These are phyloP conservation scores for Wickerhamiella infanticola DNA, from an alignment of 1,139 yeast species.

Conservation along the genomic window DNA sequence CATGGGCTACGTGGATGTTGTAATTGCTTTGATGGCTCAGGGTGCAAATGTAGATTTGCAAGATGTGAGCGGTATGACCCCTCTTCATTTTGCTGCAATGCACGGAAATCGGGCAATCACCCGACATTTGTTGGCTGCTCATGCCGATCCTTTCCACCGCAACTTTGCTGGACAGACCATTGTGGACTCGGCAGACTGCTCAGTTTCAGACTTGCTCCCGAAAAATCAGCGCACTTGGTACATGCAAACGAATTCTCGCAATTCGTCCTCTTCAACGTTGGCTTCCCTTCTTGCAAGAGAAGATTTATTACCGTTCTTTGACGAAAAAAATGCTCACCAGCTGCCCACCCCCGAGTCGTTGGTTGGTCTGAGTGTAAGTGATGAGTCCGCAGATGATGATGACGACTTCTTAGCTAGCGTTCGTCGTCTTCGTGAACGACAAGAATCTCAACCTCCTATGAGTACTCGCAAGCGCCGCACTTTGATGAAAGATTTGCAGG, in stretches of 20 bases:
- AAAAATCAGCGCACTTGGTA: conserved; percentile 18
- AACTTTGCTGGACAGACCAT: conserved; percentile 40
- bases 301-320: conserved; percentile 1
- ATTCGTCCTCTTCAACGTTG: conserved; percentile 12
- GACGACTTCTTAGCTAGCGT: conserved; percentile 3
- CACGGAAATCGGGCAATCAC: conserved; percentile 54
- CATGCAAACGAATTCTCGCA: conserved; percentile 14
- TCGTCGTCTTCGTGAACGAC: background rate
- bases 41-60: conserved; percentile 67
- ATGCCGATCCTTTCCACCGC: conserved; percentile 40
- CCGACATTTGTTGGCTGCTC: conserved; percentile 37
- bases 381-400: background rate
- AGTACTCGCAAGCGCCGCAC: background rate
- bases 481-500: conserved; percentile 1
- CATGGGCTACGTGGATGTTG: conserved; percentile 50
- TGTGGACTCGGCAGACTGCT: conserved; percentile 44
- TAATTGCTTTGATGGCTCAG: conserved; percentile 48
- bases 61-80: conserved; percentile 72
- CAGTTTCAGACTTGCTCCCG: conserved; percentile 27
- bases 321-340: background rate
- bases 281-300: conserved; percentile 5
- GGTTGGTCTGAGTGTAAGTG: background rate
- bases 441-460: background rate
- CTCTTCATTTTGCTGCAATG: conserved; percentile 73
- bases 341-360: background rate